Evolutionary conservation across 805 yeast species (phyloP).

Genomic region (Candida xiaguanensis): DNA sequence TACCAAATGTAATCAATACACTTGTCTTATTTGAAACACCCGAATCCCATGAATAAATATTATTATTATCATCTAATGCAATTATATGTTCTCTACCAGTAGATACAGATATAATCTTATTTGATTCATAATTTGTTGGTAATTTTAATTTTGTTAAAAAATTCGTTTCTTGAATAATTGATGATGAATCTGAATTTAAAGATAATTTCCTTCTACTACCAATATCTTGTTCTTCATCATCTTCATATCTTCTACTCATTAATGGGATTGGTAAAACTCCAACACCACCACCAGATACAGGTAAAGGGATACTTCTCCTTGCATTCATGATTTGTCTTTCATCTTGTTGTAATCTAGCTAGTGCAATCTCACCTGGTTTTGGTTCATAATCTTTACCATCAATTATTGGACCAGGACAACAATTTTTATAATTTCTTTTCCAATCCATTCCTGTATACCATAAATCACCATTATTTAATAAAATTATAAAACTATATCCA

Average conservation of each 20-base stretch:
- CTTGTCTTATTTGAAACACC: conserved; percentile 34
- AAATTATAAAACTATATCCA: conserved; percentile 60
- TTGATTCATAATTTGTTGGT: conserved; percentile 14
- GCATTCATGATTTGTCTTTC: not conserved
- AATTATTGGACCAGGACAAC: conserved; percentile 29
- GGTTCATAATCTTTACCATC: conserved; percentile 18
- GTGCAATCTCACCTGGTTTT: conserved; percentile 12
- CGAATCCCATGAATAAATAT: conserved; percentile 63
- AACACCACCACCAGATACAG: not conserved
- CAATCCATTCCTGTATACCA: conserved; percentile 48
- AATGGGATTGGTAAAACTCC: conserved; percentile 7
- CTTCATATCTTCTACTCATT: conserved; percentile 3
- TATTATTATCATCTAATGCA: conserved; percentile 49
- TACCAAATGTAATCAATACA: conserved; percentile 25
- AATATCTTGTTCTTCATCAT: conserved; percentile 2
- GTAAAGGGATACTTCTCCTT: conserved; percentile 3
- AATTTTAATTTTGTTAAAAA: conserved; percentile 21
- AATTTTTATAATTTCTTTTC: conserved; percentile 11
- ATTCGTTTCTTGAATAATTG: conserved; percentile 15
- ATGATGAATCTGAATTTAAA: not conserved
- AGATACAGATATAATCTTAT: conserved; percentile 45
- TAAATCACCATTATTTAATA: conserved; percentile 53
- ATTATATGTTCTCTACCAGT: conserved; percentile 66
- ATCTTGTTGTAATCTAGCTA: conserved; percentile 1
- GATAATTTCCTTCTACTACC: not conserved